Evolutionary conservation across 176 grass and related monocot species (phyloP).

Genomic region (Phragmites australis): DNA sequence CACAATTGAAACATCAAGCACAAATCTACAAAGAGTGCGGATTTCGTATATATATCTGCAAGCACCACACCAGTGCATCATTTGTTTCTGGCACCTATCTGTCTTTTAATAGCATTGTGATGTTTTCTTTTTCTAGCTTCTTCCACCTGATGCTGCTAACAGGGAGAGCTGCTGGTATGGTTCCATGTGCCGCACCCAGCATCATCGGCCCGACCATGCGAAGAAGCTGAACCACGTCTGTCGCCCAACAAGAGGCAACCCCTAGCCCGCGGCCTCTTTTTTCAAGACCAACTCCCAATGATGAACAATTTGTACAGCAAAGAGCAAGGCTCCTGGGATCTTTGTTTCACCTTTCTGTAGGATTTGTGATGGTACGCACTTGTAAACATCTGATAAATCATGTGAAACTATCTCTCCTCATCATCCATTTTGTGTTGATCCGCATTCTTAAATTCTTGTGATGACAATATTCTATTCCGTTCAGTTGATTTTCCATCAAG

Average conservation of each 20-base stretch:
- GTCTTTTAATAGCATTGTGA: background rate
- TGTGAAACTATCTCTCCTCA: background rate
- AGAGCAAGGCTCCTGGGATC: background rate
- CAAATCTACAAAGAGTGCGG: background rate
- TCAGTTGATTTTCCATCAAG: background rate
- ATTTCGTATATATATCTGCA: background rate
- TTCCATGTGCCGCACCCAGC: constrained; percentile 78
- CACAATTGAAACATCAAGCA: background rate
- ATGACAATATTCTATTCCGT: background rate
- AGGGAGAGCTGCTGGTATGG: constrained; percentile 93
- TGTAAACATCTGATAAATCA: background rate
- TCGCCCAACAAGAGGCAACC: constrained; percentile 72
- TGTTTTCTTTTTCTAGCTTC: constrained; percentile 46
- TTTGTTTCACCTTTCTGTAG: background rate
- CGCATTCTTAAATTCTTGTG: background rate
- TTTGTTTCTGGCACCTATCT: background rate
- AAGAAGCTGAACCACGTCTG: constrained; percentile 89
- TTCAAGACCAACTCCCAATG: background rate
- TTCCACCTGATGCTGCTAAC: constrained; percentile 66
- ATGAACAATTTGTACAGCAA: constrained; percentile 10
- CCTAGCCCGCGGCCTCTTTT: constrained; percentile 1
- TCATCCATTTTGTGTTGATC: background rate
- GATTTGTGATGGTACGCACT: background rate
- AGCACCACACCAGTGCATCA: background rate
- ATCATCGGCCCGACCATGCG: constrained; percentile 73